A percentile compares a stretch with the other conserved stretches of the same genome.
Conservation (phyloP, 352 stramenopile genomes). For the Saprolegnia parasitica region DNA sequence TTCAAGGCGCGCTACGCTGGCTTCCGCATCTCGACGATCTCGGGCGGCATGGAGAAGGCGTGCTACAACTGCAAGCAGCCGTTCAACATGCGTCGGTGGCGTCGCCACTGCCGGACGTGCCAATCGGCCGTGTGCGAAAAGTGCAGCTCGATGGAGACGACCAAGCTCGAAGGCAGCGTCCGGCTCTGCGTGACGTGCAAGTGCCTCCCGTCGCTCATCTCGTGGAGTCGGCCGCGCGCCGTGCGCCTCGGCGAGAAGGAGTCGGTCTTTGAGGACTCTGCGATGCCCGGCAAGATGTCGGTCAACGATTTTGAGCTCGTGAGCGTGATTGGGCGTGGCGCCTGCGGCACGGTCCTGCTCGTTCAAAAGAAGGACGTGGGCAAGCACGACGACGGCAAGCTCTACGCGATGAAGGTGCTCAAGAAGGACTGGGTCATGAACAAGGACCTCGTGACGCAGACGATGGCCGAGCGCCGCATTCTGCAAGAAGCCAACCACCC, state of each 20-base stretch:
- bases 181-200: slow-evolving; percentile 56
- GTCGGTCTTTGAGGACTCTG: slow-evolving; percentile 57
- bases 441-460: slow-evolving; percentile 70
- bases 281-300: slow-evolving; percentile 63
- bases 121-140: slow-evolving; percentile 65
- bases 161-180: slow-evolving; percentile 57
- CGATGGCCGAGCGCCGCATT: slow-evolving; percentile 71
- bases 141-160: slow-evolving; percentile 60
- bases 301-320: slow-evolving; percentile 74
- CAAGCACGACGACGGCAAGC: slow-evolving; percentile 41
- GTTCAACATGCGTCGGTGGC: slow-evolving; percentile 73
- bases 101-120: slow-evolving; percentile 62
- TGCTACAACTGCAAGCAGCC: slow-evolving; percentile 62
- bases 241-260: slow-evolving; percentile 65
- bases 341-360: slow-evolving; percentile 62
- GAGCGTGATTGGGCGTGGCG: slow-evolving; percentile 64
- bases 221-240: slow-evolving; percentile 59
- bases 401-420: slow-evolving; percentile 75
- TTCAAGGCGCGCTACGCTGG: slow-evolving; percentile 71
- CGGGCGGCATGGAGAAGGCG: slow-evolving; percentile 58
- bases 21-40: slow-evolving; percentile 69
- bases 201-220: slow-evolving; percentile 55
- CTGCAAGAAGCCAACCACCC: slow-evolving; percentile 68
- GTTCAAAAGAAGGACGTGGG: slow-evolving; percentile 61
- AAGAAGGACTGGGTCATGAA: slow-evolving; percentile 82